phyloP scores from a whole-genome alignment of 2,329 filamentous ascomycete genomes.

The Acrocalymma vagum region DNA sequence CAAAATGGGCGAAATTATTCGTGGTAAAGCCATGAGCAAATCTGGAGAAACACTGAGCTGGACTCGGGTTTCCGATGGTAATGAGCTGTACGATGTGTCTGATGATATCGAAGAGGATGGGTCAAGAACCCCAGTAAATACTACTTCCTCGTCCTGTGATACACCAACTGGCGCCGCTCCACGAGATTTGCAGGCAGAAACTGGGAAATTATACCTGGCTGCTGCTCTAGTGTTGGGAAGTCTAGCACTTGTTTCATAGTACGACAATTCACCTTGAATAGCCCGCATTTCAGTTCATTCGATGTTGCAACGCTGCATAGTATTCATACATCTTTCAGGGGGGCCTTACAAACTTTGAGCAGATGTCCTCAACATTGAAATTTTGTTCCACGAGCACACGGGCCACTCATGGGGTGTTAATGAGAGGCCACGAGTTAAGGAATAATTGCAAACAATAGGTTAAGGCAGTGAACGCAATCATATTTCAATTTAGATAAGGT shows the following conservation, averaged over 20 bases:
- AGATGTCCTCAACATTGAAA: no score
- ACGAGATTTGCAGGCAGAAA: slow-evolving; percentile 6
- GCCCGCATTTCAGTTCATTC: background rate
- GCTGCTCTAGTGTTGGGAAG: slow-evolving; percentile 15
- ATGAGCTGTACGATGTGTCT: slow-evolving; percentile 14
- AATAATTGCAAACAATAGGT: no score
- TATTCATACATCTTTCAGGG: no score
- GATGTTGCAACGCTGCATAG: background rate
- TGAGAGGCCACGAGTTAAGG: no score
- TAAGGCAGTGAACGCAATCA: no score
- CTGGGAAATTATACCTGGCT: slow-evolving; percentile 14
- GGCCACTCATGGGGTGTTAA: no score
- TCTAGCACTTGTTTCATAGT: slow-evolving; percentile 1
- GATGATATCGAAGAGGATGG: slow-evolving; percentile 14
- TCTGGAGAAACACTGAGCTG: slow-evolving; percentile 12
- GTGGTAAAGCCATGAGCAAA: slow-evolving; percentile 18
- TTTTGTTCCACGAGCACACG: no score
- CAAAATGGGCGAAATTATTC: slow-evolving; percentile 14
- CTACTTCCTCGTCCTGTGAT: slow-evolving; percentile 5
- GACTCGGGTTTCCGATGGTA: slow-evolving; percentile 17
- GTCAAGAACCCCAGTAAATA: slow-evolving; percentile 5
- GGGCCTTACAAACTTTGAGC: no score
- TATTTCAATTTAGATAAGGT: no score
- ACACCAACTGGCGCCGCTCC: slow-evolving; percentile 12
- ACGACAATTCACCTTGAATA: background rate